phyloP scores from a whole-genome alignment of 257 asterid genomes.

The Coffea canephora region DNA sequence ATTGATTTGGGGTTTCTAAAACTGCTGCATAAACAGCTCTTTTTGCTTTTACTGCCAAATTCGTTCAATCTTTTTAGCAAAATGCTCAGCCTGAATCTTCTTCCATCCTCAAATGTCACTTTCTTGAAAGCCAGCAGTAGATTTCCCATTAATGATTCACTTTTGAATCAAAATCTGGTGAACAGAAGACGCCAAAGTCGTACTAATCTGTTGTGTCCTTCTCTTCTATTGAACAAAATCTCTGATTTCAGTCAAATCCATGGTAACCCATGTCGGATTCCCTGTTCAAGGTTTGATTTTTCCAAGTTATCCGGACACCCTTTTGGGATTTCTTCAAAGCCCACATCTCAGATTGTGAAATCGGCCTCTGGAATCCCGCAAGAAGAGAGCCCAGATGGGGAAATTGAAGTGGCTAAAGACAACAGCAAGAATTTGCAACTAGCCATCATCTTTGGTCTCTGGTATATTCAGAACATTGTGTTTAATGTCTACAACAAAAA shows the following conservation, averaged over 20 bases:
- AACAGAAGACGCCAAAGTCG: slow-evolving; percentile 31
- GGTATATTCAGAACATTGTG: slow-evolving; percentile 89
- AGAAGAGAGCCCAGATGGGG: slow-evolving; percentile 63
- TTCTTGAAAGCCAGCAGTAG: slow-evolving; percentile 44
- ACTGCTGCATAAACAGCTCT: neutral
- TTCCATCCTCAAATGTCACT: slow-evolving; percentile 57
- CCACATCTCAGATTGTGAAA: slow-evolving; percentile 31
- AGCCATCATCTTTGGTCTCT: slow-evolving; percentile 76
- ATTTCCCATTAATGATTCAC: slow-evolving; percentile 30
- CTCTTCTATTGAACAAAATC: slow-evolving; percentile 19
- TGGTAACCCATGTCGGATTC: slow-evolving; percentile 34
- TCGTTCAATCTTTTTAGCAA: slow-evolving; percentile 3
- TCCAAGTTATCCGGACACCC: slow-evolving; percentile 34
- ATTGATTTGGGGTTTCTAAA: neutral
- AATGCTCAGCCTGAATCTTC: slow-evolving; percentile 69
- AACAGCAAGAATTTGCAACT: slow-evolving; percentile 43
- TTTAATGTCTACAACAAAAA: slow-evolving; percentile 85
- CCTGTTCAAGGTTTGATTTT: slow-evolving; percentile 50
- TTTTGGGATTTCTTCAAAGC: slow-evolving; percentile 34
- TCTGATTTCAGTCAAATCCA: slow-evolving; percentile 17
- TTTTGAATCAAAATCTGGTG: slow-evolving; percentile 40
- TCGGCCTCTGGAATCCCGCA: slow-evolving; percentile 54
- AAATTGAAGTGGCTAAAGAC: slow-evolving; percentile 42
- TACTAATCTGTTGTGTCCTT: slow-evolving; percentile 14
- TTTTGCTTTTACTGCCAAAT: slow-evolving; percentile 13